These are phyloP conservation scores for Colletotrichum tamarilloi DNA, from an alignment of 2,329 filamentous ascomycete species.

Conservation along the genomic window DNA sequence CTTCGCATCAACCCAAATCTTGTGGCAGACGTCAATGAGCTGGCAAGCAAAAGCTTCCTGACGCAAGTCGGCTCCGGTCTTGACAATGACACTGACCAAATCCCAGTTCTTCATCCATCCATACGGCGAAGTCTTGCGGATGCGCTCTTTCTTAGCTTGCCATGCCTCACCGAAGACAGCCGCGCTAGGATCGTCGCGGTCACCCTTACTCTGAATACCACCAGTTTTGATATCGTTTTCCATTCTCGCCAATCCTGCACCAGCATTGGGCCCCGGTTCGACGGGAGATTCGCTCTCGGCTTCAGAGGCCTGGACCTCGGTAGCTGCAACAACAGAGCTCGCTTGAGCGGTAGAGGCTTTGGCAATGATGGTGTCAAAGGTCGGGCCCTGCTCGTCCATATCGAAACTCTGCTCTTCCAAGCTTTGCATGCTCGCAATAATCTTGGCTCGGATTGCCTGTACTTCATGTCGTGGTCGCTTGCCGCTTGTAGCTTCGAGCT, in stretches of 20 bases:
- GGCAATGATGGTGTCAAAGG: conserved; percentile 85
- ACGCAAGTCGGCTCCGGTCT: conserved; percentile 84
- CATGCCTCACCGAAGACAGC: conserved; percentile 90
- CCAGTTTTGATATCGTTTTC: conserved; percentile 91
- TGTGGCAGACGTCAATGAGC: conserved; percentile 82
- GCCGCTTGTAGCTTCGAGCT: conserved; percentile 82
- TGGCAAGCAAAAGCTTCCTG: conserved; percentile 91
- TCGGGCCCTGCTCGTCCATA: conserved; percentile 75
- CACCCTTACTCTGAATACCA: conserved; percentile 82
- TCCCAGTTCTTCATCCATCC: conserved; percentile 94
- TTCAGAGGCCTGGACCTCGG: conserved; percentile 56
- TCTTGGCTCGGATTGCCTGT: conserved; percentile 84
- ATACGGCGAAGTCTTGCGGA: conserved; percentile 84
- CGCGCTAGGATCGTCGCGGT: conserved; percentile 86
- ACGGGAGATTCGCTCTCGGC: conserved; percentile 66
- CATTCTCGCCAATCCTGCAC: conserved; percentile 84
- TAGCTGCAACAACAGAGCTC: conserved; percentile 54
- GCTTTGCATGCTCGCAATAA: conserved; percentile 91
- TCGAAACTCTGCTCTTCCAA: conserved; percentile 88
- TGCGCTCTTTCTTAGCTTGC: conserved; percentile 85
- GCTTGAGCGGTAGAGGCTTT: conserved; percentile 69
- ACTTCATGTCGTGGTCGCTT: conserved; percentile 85
- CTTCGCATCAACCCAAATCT: conserved; percentile 81
- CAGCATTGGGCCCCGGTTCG: conserved; percentile 69
- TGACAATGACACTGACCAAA: conserved; percentile 86